phyloP scores from a whole-genome alignment of 1,284 basidiomycete genomes.

The Cryptococcus floricola region DNA sequence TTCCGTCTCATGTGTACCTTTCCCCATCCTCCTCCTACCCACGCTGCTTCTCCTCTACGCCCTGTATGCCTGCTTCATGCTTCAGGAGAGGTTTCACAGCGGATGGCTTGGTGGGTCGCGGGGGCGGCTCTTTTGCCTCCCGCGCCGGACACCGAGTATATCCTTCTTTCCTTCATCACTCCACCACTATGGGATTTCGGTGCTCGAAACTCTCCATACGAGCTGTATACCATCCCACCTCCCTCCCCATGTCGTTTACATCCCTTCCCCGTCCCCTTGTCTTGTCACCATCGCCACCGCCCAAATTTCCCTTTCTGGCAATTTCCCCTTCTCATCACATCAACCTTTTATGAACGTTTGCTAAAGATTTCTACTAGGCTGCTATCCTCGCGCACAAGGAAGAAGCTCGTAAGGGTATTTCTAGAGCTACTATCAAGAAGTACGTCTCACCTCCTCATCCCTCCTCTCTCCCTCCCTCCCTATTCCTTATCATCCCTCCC shows the following conservation, averaged over 20 bases:
- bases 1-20: no score
- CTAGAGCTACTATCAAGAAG: slow-evolving; percentile 91
- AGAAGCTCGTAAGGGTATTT: slow-evolving; percentile 78
- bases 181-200: background rate
- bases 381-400: slow-evolving; percentile 71
- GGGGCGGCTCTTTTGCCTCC: no score
- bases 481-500: background rate
- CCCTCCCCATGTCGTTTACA: slow-evolving; percentile 1
- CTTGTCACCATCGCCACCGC: background rate
- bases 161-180: background rate
- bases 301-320: slow-evolving; percentile 33
- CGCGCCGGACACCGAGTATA: no score
- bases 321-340: slow-evolving; percentile 7
- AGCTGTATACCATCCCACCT: slow-evolving; percentile 1
- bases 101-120: no score
- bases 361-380: slow-evolving; percentile 52
- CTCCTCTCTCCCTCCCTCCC: slow-evolving; percentile 11
- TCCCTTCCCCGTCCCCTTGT: background rate
- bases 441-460: slow-evolving; percentile 43
- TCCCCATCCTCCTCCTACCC: no score
- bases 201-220: background rate
- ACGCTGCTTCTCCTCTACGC: no score
- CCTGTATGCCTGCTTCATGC: no score
- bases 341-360: background rate
- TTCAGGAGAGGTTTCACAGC: no score